These are phyloP conservation scores for Colletotrichum sp. DNA, from an alignment of 2,329 filamentous ascomycete species.

Conservation along the genomic window DNA sequence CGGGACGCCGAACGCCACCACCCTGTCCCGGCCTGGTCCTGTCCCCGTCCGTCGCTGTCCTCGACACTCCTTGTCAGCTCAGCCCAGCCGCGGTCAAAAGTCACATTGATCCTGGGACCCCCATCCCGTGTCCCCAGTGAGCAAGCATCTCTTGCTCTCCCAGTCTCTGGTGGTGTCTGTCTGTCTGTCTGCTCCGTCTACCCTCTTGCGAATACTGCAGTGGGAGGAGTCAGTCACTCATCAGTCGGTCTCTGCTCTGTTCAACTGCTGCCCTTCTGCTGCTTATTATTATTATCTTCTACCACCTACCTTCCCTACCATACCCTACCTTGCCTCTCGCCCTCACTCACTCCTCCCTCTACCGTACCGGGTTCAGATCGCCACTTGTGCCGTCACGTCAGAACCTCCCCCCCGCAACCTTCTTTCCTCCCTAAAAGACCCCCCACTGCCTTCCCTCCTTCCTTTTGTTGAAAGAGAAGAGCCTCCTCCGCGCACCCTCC, in stretches of 20 bases:
- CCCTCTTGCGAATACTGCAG: neutral
- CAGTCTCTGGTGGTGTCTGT: neutral
- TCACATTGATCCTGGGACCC: neutral
- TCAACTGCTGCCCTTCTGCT: neutral
- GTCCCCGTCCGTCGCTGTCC: neutral
- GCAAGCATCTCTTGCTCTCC: neutral
- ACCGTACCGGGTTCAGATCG: constrained; percentile 17
- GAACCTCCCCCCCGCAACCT: constrained; percentile 19
- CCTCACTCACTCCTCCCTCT: neutral
- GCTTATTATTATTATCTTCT: neutral
- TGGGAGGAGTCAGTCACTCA: neutral
- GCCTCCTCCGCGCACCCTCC: constrained; percentile 19
- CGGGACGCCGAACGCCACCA: constrained; percentile 13
- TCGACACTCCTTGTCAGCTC: constrained; percentile 2
- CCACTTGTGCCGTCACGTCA: constrained; percentile 21
- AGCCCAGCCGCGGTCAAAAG: neutral
- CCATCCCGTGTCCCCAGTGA: neutral
- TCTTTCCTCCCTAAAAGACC: constrained; percentile 20
- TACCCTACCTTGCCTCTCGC: neutral
- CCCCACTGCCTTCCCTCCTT: constrained; percentile 15
- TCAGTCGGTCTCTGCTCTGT: neutral
- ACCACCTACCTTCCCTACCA: neutral
- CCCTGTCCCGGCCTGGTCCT: neutral
- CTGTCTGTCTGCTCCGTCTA: neutral
- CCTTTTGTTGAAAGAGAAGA: constrained; percentile 2